A percentile compares a stretch with the other conserved stretches of the same genome.
Conservation (phyloP, 352 stramenopile species). For the Phytopythium ostracodes region DNA sequence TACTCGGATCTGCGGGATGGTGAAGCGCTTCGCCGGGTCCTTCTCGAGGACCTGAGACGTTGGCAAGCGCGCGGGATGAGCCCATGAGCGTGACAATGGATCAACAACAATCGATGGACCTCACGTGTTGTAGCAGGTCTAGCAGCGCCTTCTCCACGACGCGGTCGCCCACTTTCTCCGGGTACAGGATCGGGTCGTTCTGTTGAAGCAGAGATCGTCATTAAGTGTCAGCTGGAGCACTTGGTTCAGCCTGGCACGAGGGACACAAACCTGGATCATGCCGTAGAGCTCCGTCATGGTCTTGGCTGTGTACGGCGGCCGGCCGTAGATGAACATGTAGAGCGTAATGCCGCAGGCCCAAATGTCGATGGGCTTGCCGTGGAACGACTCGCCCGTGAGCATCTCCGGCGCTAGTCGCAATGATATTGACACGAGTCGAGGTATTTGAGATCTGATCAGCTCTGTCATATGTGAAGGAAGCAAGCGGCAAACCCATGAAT, state of each 20-base stretch:
- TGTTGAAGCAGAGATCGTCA: conserved; percentile 9
- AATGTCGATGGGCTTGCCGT: conserved; percentile 86
- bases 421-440: neutral
- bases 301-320: conserved; percentile 90
- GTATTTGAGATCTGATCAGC: neutral
- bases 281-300: conserved; percentile 90
- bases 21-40: conserved; percentile 49
- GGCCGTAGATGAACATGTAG: conserved; percentile 96
- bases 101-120: too few relatives aligned
- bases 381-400: conserved; percentile 74
- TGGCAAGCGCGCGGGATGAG: neutral
- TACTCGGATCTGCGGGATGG: conserved; percentile 70
- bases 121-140: conserved; percentile 60
- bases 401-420: conserved; percentile 58
- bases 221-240: neutral
- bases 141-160: conserved; percentile 55
- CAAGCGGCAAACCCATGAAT: conserved; percentile 49
- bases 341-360: conserved; percentile 96
- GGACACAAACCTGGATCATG: conserved; percentile 70
- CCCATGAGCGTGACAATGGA: too few relatives aligned
- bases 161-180: conserved; percentile 32
- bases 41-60: conserved; percentile 68
- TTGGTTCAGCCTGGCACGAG: neutral
- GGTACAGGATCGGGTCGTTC: conserved; percentile 64
- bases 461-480: too few relatives aligned